Base-by-base conservation (phyloP, 1,139 yeast genomes). In the Hansenula sp. region DNA sequence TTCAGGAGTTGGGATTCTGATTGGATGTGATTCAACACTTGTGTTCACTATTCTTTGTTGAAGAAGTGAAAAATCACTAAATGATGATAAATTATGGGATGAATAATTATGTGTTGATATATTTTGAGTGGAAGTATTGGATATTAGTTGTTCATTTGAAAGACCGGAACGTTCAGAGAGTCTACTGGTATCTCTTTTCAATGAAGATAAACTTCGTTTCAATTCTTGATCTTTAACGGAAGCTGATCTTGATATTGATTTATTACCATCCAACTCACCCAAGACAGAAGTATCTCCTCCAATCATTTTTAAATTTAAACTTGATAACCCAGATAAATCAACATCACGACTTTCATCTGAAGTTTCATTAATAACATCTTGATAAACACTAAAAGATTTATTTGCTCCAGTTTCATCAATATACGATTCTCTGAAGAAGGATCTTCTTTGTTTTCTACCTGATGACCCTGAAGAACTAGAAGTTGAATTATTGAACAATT, bases 361-460 rank as follows among this genome's bases (percentile, higher is more conserved):
- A 18, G 45, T 42, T 32, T 52, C 58, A 26, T 50, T 38, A 14
- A 53, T 52, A 3, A 32, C 50, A 35, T 53, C 56, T 13, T 46
- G 52, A 29, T 37, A 52, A 14, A 53, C 50, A 24, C 39, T 46
- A 36, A 53, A 53, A 2, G 44, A 38, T 34, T 43, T 44, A 34
- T 45, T 42, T 1, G 34, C 36, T 8, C 56, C 57, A 29, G 42
- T 45, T 3, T 52, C 57, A 33, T 53, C 57, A 16, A 52, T 44
- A 34, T 33, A 53, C 1, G 50, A 42, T 33, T 53, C 57, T 37
- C 54, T 48, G 33, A 53, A 52, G 40, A 26, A 41, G 7, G 56
- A 50, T 29, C 43, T 45, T 36, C 53, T 44, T 10, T 43, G 45
- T 16, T 31, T 42, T 4, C 41, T 28, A 1, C 13, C 17, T 32